These are phyloP conservation scores for Firmiana major DNA, from an alignment of 345 rosid species.

Conservation along the genomic window DNA sequence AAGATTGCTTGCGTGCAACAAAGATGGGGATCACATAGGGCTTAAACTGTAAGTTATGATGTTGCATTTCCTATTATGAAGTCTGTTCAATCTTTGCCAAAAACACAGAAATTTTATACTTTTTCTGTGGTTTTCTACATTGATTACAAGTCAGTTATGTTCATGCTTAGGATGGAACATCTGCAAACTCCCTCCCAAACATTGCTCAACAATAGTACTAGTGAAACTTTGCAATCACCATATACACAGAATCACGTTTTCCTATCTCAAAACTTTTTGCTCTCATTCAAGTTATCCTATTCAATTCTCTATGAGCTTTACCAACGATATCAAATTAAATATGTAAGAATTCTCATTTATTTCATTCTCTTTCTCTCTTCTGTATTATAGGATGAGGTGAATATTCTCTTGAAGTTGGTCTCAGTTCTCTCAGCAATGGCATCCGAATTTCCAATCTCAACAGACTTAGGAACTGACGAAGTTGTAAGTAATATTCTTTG, in stretches of 20 bases:
- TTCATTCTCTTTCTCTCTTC: neutral
- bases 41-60: slow-evolving; percentile 31
- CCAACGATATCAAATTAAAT: neutral
- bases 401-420: neutral
- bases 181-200: neutral
- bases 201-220: neutral
- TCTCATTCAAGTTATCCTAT: neutral
- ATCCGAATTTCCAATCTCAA: neutral
- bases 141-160: neutral
- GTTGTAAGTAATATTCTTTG: neutral
- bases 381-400: neutral
- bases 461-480: neutral
- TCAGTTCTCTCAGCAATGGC: neutral
- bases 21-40: slow-evolving; percentile 35
- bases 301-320: neutral
- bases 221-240: neutral
- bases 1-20: slow-evolving; percentile 28
- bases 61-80: neutral
- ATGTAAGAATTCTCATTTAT: neutral
- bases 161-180: neutral
- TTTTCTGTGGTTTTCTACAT: neutral
- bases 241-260: neutral
- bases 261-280: neutral
- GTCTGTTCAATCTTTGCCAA: neutral
- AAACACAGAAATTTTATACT: neutral